Percentiles rank a stretch among this genome's conserved stretches.
Conservation (phyloP, 108 stramenopile species). For the Epithemia pelagica region DNA sequence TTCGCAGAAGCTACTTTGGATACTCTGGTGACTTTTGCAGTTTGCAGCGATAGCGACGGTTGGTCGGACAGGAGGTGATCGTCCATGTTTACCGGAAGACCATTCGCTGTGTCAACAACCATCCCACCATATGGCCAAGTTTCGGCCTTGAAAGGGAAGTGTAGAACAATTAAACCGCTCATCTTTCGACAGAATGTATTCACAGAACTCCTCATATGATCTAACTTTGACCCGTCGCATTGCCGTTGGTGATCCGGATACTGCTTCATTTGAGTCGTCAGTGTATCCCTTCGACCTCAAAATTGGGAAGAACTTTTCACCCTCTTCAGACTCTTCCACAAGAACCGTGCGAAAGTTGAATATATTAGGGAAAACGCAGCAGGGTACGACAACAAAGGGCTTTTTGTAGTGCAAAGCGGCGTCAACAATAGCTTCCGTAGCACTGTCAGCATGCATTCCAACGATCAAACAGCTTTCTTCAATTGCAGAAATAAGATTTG, state of each 20-base stretch:
- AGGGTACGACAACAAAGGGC: constrained; percentile 79
- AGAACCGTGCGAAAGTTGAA: constrained; percentile 33
- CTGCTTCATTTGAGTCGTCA: neutral
- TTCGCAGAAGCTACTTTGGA: too few species aligned
- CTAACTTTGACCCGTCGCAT: constrained; percentile 46
- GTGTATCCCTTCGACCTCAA: neutral
- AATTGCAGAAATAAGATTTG: constrained; percentile 10
- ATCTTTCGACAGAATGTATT: constrained; percentile 49
- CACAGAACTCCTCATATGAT: constrained; percentile 75
- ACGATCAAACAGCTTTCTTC: constrained; percentile 51
- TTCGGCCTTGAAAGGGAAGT: constrained; percentile 64
- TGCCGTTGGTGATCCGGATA: neutral
- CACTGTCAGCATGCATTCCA: constrained; percentile 82
- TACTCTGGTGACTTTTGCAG: too few species aligned
- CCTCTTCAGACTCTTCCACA: neutral
- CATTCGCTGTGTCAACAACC: too few species aligned
- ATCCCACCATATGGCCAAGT: constrained; percentile 49
- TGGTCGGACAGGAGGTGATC: too few species aligned
- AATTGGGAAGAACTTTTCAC: neutral
- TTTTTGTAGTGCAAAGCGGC: constrained; percentile 60
- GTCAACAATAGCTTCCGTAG: constrained; percentile 85
- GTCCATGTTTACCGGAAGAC: too few species aligned
- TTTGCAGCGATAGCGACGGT: too few species aligned
- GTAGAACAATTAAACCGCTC: constrained; percentile 18
- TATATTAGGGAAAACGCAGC: constrained; percentile 80